Evolutionary conservation across 768 basidiomycete species (phyloP).

Genomic region (Dioszegia crocea): DNA sequence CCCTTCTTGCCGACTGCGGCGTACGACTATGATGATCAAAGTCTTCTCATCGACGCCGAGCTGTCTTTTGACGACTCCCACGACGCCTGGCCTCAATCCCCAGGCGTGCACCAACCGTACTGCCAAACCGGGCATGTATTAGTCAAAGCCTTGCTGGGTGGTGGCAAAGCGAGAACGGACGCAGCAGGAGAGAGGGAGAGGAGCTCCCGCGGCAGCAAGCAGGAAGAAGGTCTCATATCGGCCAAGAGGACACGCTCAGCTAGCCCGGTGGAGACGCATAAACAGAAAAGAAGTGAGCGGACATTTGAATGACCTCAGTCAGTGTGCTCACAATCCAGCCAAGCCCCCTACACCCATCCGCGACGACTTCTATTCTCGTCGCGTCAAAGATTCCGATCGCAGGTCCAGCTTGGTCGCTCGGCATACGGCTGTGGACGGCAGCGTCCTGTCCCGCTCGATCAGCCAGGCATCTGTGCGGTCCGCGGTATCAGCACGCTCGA

Average conservation of each 20-base stretch:
- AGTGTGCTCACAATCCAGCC: not conserved
- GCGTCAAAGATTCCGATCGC: constrained; percentile 10
- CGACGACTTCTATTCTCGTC: constrained; percentile 11
- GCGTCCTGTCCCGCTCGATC: not conserved
- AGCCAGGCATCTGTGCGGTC: not conserved
- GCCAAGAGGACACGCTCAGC: too few species aligned
- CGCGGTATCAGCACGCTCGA: too few species aligned
- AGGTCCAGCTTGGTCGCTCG: not conserved
- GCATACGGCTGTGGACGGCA: not conserved
- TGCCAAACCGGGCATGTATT: not conserved
- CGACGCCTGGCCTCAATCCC: not conserved
- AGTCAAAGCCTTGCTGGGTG: too few species aligned
- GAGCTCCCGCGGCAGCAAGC: too few species aligned
- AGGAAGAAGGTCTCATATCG: too few species aligned
- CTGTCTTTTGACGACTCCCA: constrained; percentile 11
- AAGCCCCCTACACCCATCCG: not conserved
- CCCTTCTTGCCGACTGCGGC: constrained; percentile 3
- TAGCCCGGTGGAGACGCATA: too few species aligned
- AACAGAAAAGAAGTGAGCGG: not conserved
- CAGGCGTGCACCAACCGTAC: not conserved
- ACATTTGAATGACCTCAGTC: not conserved
- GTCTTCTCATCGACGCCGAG: constrained; percentile 5
- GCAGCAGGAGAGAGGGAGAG: too few species aligned
- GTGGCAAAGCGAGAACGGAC: too few species aligned
- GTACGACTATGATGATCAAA: constrained; percentile 1